phyloP scores from a whole-genome alignment of 345 rosid genomes.

The Chamaenerion angustifolium region DNA sequence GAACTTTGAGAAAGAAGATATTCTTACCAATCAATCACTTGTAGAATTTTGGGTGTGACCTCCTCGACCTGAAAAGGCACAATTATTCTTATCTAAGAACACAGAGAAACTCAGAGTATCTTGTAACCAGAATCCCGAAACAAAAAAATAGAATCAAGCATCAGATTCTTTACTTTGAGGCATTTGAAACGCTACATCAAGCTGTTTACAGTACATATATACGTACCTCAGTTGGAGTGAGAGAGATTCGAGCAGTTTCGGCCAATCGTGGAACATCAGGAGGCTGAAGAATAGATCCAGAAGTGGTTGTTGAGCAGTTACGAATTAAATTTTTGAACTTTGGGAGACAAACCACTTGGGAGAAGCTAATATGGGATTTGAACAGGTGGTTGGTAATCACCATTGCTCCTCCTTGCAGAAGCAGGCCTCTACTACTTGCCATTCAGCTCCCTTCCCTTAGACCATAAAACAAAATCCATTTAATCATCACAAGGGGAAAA shows the following conservation, averaged over 20 bases:
- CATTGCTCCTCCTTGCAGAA: conserved; percentile 12
- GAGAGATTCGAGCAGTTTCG: conserved; percentile 71
- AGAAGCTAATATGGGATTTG: neutral
- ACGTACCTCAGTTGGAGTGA: conserved; percentile 45
- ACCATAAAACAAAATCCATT: too few species aligned
- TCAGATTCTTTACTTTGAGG: too few species aligned
- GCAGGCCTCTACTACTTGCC: conserved; percentile 7
- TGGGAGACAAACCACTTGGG: conserved; percentile 5
- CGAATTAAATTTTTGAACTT: conserved; percentile 6
- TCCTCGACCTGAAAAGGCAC: conserved; percentile 32
- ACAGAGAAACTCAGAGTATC: too few species aligned
- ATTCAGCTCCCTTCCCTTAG: too few species aligned
- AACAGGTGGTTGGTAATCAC: conserved; percentile 4
- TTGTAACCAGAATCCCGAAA: too few species aligned
- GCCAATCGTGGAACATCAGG: conserved; percentile 62
- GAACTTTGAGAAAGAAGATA: too few species aligned
- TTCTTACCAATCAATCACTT: conserved; percentile 54
- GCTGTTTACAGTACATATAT: neutral
- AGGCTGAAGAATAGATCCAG: conserved; percentile 34
- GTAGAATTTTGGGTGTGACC: conserved; percentile 54
- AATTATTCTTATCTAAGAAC: neutral
- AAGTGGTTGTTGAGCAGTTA: conserved; percentile 18
- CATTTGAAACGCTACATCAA: neutral
- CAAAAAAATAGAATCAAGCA: too few species aligned
- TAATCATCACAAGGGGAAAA: too few species aligned